Evolutionary conservation across 1,284 basidiomycete genomes (phyloP).

Genomic region (Ustilago cynodontis): DNA sequence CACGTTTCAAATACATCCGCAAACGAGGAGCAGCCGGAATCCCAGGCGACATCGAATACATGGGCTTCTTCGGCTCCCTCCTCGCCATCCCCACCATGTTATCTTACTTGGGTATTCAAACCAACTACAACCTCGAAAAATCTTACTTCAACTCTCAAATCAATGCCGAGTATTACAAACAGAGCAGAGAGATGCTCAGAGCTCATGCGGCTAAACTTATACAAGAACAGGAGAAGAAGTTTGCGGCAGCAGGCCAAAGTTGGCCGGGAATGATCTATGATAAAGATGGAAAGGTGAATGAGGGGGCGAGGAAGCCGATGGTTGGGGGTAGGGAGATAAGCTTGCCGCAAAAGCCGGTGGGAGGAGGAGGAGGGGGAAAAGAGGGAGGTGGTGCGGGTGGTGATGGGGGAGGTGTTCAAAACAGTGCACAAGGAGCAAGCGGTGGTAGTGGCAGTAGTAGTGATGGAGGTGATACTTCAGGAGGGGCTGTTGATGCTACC

Average conservation of each 20-base stretch:
- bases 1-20: background rate
- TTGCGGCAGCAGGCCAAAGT: conserved; percentile 11
- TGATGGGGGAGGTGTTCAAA: background rate
- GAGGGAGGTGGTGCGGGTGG: background rate
- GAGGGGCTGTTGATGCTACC: background rate
- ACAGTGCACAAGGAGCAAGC: too few species aligned
- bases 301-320: conserved; percentile 4
- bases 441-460: too few species aligned
- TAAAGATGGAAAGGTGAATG: conserved; percentile 21
- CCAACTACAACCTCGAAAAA: conserved; percentile 41
- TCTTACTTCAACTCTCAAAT: conserved; percentile 32
- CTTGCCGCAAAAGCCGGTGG: background rate
- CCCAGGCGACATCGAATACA: conserved; percentile 39
- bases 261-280: conserved; percentile 44
- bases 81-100: conserved; percentile 38
- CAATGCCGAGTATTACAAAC: conserved; percentile 37
- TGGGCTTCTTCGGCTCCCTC: conserved; percentile 32
- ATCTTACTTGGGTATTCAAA: conserved; percentile 28
- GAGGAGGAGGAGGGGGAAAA: background rate
- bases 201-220: conserved; percentile 30
- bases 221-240: conserved; percentile 29
- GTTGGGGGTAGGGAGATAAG: background rate
- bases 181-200: conserved; percentile 17
- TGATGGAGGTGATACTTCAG: too few species aligned
- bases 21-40: conserved; percentile 18